Evolutionary conservation across 345 rosid species (phyloP), one percentile per base, ranked within the genome.

Genomic region (Gossypioides kirkii): DNA sequence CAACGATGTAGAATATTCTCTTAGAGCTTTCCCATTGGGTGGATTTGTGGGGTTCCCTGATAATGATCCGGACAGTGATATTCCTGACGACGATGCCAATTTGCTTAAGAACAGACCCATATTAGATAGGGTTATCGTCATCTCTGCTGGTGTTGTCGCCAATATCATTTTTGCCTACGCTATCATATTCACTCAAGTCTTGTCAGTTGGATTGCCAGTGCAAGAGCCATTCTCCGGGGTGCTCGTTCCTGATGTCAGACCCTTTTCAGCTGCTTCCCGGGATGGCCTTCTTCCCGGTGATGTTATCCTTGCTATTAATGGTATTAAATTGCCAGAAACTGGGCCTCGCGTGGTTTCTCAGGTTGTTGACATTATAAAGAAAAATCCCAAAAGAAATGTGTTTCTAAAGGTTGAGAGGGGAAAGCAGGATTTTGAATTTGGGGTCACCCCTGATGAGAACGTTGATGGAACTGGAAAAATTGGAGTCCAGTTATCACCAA

Each of bases 41-140:
- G 98, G 99, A 16, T 95, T 92, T 77, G 97, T 92, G 49, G 99
- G 96, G 69, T 92, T 92, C 79, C 99, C 99, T 72, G 98, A 95
- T 78, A 94, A 94, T 76, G 99, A 95, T 78, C 98, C 98, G 0
- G 92, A 94, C 10, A 89, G 92, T 78, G 88, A 82, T 32, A 94
- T 95, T 70, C 96, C 99, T 0, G 81, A 80, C 0, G 92, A 95
- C 58, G 98, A 92, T 84, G 82, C 63, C 75, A 87, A 95, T 79
- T 86, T 95, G 43, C 95, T 92, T 6, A 95, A 95, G 85, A 90
- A 95, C 76, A 84, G 98, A 64, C 99, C 99, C 12, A 84, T 87
- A 28, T 54, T 92, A 69, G 99, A 94, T 79, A 84, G 99, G 61
- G 82, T 81, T 2, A 79, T 92, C 46, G 98, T 94, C 10, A 86